Evolutionary conservation across 2,329 filamentous ascomycete species (phyloP), one percentile per base, ranked within the genome.

Genomic region (Ophiognomonia clavigignenti-juglandacearum): DNA sequence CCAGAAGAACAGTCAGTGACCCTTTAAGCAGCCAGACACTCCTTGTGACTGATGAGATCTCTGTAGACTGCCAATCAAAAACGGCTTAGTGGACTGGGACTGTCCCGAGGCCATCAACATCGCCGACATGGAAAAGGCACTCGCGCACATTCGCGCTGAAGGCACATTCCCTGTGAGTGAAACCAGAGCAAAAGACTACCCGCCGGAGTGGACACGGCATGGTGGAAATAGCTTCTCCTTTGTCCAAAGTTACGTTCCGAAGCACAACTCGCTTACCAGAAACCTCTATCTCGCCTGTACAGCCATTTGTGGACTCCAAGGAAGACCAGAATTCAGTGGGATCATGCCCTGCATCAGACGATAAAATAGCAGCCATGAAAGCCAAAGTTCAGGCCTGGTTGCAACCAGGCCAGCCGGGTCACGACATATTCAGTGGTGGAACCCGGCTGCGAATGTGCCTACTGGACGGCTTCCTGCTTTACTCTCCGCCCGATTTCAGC

Each of bases 391-490:
- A 61, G n/a, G 55, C 65, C 2, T 76, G 77, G 61, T 68, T 74
- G 1, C 58, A 67, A 9, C 63, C 71, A 0, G 65, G 68, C 0
- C 69, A 73, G 8, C 66, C 72, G 39, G 67, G 75, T 11, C 64
- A 74, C 52, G 58, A 54, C 36, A 47, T 65, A 22, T 58, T 71
- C 26, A 31, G 18, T 2, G 19, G 8, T 22, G n/a, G 13, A 7
- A 6, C 20, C 26, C 40, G 20, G 54, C 52, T 19, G 63, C 73
- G 70, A 0, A 68, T 93, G 22, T 91, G 83, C 51, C 73, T 97
- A 47, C 74, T 96, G 2, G 92, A 97, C 59, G 92, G 92, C 0
- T 96, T 97, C 62, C 73, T 97, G 1, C 77, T 97, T 1, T 96
- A 86, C 67, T 78, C 83, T 0, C 71, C 68, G 43, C 55, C 54